Evolutionary conservation across 305 asterid genomes (phyloP).

Genomic region (Ilex paraguariensis): DNA sequence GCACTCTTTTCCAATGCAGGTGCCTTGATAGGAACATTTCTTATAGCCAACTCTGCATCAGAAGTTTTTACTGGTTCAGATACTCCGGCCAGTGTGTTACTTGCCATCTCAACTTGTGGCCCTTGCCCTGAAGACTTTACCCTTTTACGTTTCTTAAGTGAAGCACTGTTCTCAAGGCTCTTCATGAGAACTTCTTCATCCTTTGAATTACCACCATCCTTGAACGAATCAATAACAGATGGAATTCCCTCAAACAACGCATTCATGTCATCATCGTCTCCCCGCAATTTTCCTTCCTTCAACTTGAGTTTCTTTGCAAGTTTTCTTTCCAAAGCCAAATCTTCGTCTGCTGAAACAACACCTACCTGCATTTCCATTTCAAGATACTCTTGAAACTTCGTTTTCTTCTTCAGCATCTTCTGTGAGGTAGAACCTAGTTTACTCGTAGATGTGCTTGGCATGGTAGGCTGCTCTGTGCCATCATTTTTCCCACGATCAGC

Average conservation of each 20-base stretch:
- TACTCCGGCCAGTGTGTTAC: constrained; percentile 18
- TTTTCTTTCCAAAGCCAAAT: constrained; percentile 57
- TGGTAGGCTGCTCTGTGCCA: too few species aligned
- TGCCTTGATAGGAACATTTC: constrained; percentile 18
- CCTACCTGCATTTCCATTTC: constrained; percentile 47
- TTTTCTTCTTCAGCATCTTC: constrained; percentile 25
- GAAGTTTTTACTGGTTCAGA: constrained; percentile 20
- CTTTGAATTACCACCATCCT: constrained; percentile 11
- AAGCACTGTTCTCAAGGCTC: constrained; percentile 13
- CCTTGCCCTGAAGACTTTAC: constrained; percentile 20
- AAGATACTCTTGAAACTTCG: constrained; percentile 48
- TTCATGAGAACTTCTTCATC: background rate
- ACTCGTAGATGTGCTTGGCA: too few species aligned
- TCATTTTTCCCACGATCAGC: too few species aligned
- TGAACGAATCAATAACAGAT: constrained; percentile 33
- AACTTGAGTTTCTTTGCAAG: constrained; percentile 78
- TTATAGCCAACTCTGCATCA: constrained; percentile 17
- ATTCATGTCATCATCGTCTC: constrained; percentile 57
- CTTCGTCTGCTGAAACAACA: constrained; percentile 37
- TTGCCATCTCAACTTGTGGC: constrained; percentile 16
- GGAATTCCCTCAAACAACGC: constrained; percentile 57
- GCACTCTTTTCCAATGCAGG: constrained; percentile 17
- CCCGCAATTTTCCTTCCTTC: constrained; percentile 53
- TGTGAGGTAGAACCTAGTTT: background rate
- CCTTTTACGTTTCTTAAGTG: constrained; percentile 8